A percentile compares a stretch with the other conserved stretches of the same genome.
phyloP scores from a whole-genome alignment of 2,329 filamentous ascomycete species.

The Clarireedia paspali region DNA sequence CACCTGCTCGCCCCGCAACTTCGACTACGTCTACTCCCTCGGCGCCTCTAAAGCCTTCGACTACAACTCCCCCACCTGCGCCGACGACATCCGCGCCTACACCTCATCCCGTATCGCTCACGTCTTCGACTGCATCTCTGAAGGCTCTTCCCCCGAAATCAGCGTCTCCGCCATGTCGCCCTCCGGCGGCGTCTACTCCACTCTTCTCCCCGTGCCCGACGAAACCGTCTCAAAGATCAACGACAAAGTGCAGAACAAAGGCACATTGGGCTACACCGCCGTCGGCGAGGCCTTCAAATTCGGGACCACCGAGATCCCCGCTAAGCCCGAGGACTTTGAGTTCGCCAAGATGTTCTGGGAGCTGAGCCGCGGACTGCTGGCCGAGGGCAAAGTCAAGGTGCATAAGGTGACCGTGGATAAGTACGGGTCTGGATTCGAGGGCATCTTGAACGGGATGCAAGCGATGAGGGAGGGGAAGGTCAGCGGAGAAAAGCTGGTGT shows the following conservation, averaged over 20 bases:
- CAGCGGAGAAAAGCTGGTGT: conserved; percentile 35
- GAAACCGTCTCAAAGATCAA: conserved; percentile 37
- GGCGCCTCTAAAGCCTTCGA: conserved; percentile 41
- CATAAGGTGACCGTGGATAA: conserved; percentile 26
- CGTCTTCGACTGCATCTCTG: conserved; percentile 42
- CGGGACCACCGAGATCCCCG: conserved; percentile 12
- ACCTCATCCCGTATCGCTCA: conserved; percentile 37
- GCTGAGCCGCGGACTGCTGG: conserved; percentile 29
- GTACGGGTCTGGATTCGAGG: conserved; percentile 27
- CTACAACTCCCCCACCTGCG: conserved; percentile 39
- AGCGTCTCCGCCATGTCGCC: conserved; percentile 34
- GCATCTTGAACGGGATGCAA: conserved; percentile 23
- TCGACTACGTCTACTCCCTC: conserved; percentile 37
- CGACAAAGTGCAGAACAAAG: conserved; percentile 21
- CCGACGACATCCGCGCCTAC: conserved; percentile 38
- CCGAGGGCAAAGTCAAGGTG: conserved; percentile 32
- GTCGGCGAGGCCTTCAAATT: conserved; percentile 32
- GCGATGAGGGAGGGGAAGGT: conserved; percentile 13
- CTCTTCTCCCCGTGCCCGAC: conserved; percentile 33
- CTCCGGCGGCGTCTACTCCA: conserved; percentile 32
- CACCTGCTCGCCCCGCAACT: conserved; percentile 41
- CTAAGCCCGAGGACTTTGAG: conserved; percentile 28
- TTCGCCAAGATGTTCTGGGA: conserved; percentile 34
- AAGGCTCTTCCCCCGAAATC: conserved; percentile 29
- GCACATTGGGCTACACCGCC: conserved; percentile 35